A percentile compares a stretch with the other conserved stretches of the same genome.
Evolutionary conservation across 2,329 filamentous ascomycete species (phyloP).

Genomic region (Aspergillus sp.): DNA sequence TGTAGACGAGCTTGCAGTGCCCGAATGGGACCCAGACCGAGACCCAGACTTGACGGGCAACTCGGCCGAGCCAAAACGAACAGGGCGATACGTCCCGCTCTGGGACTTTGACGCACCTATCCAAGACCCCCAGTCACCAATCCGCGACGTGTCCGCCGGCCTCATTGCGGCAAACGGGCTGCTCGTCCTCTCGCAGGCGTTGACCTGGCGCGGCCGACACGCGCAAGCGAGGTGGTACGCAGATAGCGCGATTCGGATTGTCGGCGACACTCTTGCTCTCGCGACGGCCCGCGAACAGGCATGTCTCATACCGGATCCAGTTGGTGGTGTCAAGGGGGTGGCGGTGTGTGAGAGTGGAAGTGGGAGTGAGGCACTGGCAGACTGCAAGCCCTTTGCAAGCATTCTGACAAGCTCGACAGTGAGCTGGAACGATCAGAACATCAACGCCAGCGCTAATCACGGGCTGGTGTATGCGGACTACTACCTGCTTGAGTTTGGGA

Average conservation of each 20-base stretch:
- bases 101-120: constrained; percentile 50
- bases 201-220: constrained; percentile 10
- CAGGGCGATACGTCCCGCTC: constrained; percentile 26
- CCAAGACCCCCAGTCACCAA: constrained; percentile 15
- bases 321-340: too few relatives aligned
- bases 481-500: constrained; percentile 47
- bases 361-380: too few relatives aligned
- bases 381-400: constrained; percentile 14
- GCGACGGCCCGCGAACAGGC: not conserved
- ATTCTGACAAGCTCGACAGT: constrained; percentile 52
- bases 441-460: constrained; percentile 43
- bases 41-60: not conserved
- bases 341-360: too few relatives aligned
- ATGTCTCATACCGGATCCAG: constrained; percentile 18
- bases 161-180: constrained; percentile 50
- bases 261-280: constrained; percentile 16
- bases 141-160: constrained; percentile 48
- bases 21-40: not conserved
- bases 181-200: constrained; percentile 42
- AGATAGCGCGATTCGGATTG: constrained; percentile 16
- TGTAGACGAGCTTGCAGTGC: not conserved
- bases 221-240: constrained; percentile 9
- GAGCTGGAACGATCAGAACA: constrained; percentile 48
- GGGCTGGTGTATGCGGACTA: constrained; percentile 51
- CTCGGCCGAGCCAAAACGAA: too few relatives aligned